Evolutionary conservation across 148 eudicot genomes (phyloP).

Genomic region (Silene uniflora): DNA sequence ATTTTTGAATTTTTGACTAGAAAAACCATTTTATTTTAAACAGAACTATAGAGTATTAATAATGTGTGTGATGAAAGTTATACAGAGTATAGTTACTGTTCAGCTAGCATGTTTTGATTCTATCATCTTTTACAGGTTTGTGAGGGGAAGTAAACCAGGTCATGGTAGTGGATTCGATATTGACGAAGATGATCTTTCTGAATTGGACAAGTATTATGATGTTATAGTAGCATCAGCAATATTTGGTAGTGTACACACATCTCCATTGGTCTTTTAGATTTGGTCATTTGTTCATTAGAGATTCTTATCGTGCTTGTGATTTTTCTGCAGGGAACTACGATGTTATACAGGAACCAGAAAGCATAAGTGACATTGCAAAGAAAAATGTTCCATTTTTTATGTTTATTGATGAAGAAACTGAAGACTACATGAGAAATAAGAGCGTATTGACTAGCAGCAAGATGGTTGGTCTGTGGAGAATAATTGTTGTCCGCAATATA

Average conservation of each 20-base stretch:
- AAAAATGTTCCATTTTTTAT: slow-evolving; percentile 64
- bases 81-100: neutral
- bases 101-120: slow-evolving; percentile 6
- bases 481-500: slow-evolving; percentile 69
- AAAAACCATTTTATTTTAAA: neutral
- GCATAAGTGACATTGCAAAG: slow-evolving; percentile 57
- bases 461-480: slow-evolving; percentile 75
- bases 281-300: slow-evolving; percentile 10
- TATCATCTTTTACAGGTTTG: slow-evolving; percentile 46
- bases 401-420: slow-evolving; percentile 91
- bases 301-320: slow-evolving; percentile 24
- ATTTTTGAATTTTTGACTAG: neutral
- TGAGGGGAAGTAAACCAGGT: slow-evolving; percentile 81
- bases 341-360: slow-evolving; percentile 67
- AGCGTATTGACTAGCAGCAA: slow-evolving; percentile 52
- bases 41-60: neutral
- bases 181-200: slow-evolving; percentile 66
- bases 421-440: slow-evolving; percentile 62
- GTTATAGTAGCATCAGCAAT: slow-evolving; percentile 92
- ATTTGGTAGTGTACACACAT: slow-evolving; percentile 55
- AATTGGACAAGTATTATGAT: slow-evolving; percentile 64
- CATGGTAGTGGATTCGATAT: slow-evolving; percentile 74
- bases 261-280: neutral
- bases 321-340: slow-evolving; percentile 74
- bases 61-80: neutral